Percentiles rank a stretch among this genome's conserved stretches.
Conservation (phyloP, 176 grass and related monocot species). For the Oryza punctata region DNA sequence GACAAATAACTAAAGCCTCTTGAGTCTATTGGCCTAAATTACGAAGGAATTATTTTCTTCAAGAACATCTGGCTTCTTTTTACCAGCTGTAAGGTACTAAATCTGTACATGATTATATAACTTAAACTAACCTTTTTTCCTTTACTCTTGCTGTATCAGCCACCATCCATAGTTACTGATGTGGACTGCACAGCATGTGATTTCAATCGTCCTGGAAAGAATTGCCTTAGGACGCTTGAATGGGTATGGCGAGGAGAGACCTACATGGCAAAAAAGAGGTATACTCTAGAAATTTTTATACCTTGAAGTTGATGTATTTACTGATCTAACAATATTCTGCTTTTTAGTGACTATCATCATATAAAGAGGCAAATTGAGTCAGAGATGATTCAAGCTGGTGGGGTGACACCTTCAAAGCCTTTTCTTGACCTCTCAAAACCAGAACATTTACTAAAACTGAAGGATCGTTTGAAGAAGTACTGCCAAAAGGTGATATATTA, state of each 20-base stretch:
- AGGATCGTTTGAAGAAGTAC: conserved; percentile 97
- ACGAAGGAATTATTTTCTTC: conserved; percentile 23
- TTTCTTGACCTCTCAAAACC: conserved; percentile 92
- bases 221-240: conserved; percentile 92
- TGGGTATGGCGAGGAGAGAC: conserved; percentile 98
- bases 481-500: conserved; percentile 79
- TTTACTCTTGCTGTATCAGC: conserved; percentile 55
- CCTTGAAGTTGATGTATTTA: conserved; percentile 27
- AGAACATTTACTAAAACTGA: conserved; percentile 86
- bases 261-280: conserved; percentile 95
- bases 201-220: conserved; percentile 98
- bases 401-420: conserved; percentile 58
- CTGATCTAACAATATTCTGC: conserved; percentile 25
- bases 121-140: background rate
- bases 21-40: background rate
- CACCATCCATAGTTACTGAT: conserved; percentile 95
- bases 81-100: conserved; percentile 10
- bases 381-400: conserved; percentile 72
- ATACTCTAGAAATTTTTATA: conserved; percentile 29
- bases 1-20: conserved; percentile 1
- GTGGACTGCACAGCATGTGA: conserved; percentile 96
- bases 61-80: conserved; percentile 10
- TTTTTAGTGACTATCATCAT: conserved; percentile 93
- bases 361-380: conserved; percentile 99
- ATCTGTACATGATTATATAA: conserved; percentile 24